These are phyloP conservation scores for Fusarium miscanthi DNA, from an alignment of 2,329 filamentous ascomycete genomes.

Conservation along the genomic window DNA sequence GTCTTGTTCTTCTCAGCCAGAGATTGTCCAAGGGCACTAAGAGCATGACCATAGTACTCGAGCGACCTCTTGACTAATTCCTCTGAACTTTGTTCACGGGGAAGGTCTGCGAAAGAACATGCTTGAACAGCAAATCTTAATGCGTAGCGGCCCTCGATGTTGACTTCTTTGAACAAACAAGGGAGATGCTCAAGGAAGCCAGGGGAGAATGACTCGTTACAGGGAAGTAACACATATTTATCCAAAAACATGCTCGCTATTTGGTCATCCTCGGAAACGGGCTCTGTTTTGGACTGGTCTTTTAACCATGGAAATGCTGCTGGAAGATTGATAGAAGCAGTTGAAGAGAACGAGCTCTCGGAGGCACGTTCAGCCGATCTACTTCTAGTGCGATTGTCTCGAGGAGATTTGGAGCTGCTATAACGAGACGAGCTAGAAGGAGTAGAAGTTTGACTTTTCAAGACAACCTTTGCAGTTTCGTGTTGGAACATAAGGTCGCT, in stretches of 20 bases:
- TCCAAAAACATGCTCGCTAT: slow-evolving; percentile 50
- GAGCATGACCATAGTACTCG: slow-evolving; percentile 51
- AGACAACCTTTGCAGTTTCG: slow-evolving; percentile 49
- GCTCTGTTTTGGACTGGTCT: not conserved
- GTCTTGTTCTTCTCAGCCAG: slow-evolving; percentile 47
- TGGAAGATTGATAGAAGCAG: not conserved
- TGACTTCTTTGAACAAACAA: slow-evolving; percentile 52
- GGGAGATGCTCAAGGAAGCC: slow-evolving; percentile 55
- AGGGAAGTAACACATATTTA: slow-evolving; percentile 54
- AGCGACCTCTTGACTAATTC: slow-evolving; percentile 44
- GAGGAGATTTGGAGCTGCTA: not conserved
- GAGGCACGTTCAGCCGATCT: slow-evolving; percentile 23
- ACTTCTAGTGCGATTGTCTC: slow-evolving; percentile 21
- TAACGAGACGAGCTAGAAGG: slow-evolving; percentile 16
- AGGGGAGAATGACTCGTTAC: slow-evolving; percentile 49
- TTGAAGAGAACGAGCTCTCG: not conserved
- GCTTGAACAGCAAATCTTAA: slow-evolving; percentile 54
- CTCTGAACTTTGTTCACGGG: slow-evolving; percentile 38
- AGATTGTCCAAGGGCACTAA: slow-evolving; percentile 49
- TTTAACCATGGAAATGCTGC: slow-evolving; percentile 44
- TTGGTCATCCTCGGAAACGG: slow-evolving; percentile 40
- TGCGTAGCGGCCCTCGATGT: slow-evolving; percentile 51
- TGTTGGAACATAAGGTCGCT: slow-evolving; percentile 51
- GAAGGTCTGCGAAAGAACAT: slow-evolving; percentile 50
- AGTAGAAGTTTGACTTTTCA: slow-evolving; percentile 19